These are phyloP conservation scores for Porogramme epimiltina DNA, from an alignment of 1,284 basidiomycete species.

Conservation along the genomic window DNA sequence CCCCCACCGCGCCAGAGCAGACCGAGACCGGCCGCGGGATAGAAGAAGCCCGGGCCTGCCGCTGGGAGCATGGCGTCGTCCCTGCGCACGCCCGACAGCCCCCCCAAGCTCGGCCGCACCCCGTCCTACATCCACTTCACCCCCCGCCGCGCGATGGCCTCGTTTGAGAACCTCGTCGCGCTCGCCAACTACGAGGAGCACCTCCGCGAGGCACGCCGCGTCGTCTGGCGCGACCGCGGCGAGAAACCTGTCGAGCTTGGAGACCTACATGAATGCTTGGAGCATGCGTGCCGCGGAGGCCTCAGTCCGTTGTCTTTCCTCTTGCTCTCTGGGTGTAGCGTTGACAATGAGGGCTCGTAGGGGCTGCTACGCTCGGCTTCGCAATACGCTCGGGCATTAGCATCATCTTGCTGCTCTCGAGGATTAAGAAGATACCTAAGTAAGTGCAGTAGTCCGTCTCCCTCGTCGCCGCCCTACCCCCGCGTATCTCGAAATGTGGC, in stretches of 20 bases:
- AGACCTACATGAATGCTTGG: constrained; percentile 69
- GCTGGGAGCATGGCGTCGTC: constrained; percentile 25
- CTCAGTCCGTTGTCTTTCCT: constrained; percentile 59
- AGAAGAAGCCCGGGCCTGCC: too few species aligned
- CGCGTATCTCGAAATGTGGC: too few species aligned
- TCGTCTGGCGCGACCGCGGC: constrained; percentile 84
- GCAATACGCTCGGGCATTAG: constrained; percentile 82
- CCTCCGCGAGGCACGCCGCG: constrained; percentile 67
- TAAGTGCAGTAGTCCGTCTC: constrained; percentile 32
- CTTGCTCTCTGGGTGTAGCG: background rate
- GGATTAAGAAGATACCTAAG: constrained; percentile 66
- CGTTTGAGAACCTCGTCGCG: constrained; percentile 80
- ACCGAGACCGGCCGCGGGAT: too few species aligned
- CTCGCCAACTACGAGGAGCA: constrained; percentile 79
- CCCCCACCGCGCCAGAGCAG: too few species aligned
- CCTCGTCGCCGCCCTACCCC: too few species aligned
- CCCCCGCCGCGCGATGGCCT: constrained; percentile 62
- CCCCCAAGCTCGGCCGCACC: constrained; percentile 23
- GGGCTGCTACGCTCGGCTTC: constrained; percentile 78
- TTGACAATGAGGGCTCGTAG: constrained; percentile 41
- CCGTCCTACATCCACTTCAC: constrained; percentile 44
- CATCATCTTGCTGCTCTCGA: constrained; percentile 72
- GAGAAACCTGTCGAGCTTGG: constrained; percentile 73
- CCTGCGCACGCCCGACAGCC: constrained; percentile 19
- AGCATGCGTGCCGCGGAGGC: constrained; percentile 76